phyloP scores from a whole-genome alignment of 1,284 basidiomycete species.

The Lentinula novae-zelandiae region DNA sequence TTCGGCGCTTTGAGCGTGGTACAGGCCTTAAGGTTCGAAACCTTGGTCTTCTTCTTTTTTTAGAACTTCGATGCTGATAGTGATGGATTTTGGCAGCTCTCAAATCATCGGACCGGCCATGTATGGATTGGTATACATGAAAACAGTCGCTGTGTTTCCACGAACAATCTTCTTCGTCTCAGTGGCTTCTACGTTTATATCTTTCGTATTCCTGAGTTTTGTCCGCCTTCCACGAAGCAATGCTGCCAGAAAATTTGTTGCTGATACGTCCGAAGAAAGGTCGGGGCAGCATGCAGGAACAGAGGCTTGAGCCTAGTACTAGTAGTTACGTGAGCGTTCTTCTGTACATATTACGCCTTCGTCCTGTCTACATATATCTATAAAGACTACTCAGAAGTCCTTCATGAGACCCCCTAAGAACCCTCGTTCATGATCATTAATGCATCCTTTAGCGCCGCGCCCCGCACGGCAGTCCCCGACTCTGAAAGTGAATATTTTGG shows the following conservation, averaged over 20 bases:
- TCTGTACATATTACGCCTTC: not conserved
- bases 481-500: too few species aligned
- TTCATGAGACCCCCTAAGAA: too few species aligned
- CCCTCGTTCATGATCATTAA: too few species aligned
- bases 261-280: too few species aligned
- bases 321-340: not conserved
- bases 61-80: not conserved
- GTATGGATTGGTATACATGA: conserved; percentile 57
- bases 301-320: conserved; percentile 15
- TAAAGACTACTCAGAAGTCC: too few species aligned
- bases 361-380: too few species aligned
- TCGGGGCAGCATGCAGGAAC: conserved; percentile 10
- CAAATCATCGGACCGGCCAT: conserved; percentile 57
- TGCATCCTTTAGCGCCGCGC: too few species aligned
- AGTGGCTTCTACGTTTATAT: conserved; percentile 29
- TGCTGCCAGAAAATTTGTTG: conserved; percentile 8
- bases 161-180: conserved; percentile 53
- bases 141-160: conserved; percentile 57
- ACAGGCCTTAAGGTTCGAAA: conserved; percentile 55
- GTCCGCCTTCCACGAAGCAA: conserved; percentile 33
- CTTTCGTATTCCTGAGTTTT: conserved; percentile 40
- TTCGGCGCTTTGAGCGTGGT: conserved; percentile 74
- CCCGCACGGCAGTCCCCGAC: too few species aligned
- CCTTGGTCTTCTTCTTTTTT: not conserved
- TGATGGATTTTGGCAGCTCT: conserved; percentile 28